phyloP scores from a whole-genome alignment of 106 monocot genomes.

The Dendrobium chrysotoxum region DNA sequence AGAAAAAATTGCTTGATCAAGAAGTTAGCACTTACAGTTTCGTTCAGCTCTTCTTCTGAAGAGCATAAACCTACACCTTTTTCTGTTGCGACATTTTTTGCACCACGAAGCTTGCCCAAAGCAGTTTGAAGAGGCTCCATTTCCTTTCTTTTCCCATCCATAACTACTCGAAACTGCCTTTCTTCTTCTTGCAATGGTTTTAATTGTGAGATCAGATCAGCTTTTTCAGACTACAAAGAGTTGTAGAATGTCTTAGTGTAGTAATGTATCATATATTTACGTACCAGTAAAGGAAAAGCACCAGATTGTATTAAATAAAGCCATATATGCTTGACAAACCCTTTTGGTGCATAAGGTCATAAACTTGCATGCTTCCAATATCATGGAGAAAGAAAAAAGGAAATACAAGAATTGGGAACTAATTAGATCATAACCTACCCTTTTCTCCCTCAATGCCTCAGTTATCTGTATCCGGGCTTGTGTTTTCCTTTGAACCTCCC shows the following conservation, averaged over 20 bases:
- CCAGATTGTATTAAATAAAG: neutral
- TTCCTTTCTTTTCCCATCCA: conserved; percentile 70
- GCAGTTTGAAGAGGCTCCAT: conserved; percentile 78
- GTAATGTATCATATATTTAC: neutral
- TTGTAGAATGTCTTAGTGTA: neutral
- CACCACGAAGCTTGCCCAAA: conserved; percentile 57
- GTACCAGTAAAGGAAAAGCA: neutral
- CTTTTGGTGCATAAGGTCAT: neutral
- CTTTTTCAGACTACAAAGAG: conserved; percentile 57
- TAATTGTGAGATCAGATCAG: conserved; percentile 57
- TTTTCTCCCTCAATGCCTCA: conserved; percentile 56
- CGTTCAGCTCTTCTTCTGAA: conserved; percentile 86
- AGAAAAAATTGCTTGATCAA: neutral
- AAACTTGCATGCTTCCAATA: neutral
- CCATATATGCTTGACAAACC: neutral
- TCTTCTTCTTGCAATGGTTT: conserved; percentile 72
- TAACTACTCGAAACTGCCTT: conserved; percentile 31
- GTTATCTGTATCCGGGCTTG: conserved; percentile 38
- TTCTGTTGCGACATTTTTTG: conserved; percentile 52
- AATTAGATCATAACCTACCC: conserved; percentile 21
- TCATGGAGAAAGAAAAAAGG: neutral
- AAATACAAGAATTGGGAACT: neutral
- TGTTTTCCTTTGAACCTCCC: conserved; percentile 45
- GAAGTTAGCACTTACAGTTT: conserved; percentile 32
- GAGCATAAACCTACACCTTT: conserved; percentile 71